These are phyloP conservation scores for Neonectria hederae DNA, from an alignment of 2,329 filamentous ascomycete genomes.

Conservation along the genomic window DNA sequence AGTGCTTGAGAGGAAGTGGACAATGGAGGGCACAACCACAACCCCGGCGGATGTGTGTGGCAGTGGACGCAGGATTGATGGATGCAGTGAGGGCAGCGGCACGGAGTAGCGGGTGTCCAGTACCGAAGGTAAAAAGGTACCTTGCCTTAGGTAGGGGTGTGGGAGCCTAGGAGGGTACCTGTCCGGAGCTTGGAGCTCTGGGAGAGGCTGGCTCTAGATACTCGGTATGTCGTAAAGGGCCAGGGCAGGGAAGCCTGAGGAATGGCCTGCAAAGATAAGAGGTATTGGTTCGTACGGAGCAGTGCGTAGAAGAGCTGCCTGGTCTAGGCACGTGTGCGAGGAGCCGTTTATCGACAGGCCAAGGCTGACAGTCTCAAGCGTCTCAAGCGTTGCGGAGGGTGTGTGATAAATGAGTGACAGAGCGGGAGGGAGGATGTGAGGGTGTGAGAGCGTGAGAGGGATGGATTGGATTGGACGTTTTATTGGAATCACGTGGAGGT, in stretches of 20 bases:
- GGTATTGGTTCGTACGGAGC: neutral
- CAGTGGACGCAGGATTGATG: neutral
- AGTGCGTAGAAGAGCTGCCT: neutral
- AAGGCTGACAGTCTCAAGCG: neutral
- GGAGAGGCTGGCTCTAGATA: neutral
- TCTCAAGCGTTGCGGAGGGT: neutral
- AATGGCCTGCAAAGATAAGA: conserved; percentile 1
- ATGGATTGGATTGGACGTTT: neutral
- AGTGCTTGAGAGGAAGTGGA: neutral
- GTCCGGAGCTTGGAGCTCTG: neutral
- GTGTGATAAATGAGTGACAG: neutral
- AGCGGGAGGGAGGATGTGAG: neutral
- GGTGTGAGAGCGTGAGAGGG: neutral
- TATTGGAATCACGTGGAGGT: conserved; percentile 2
- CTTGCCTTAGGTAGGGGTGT: conserved; percentile 1
- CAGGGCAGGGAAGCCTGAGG: conserved; percentile 1
- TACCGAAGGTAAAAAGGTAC: neutral
- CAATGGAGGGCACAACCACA: neutral
- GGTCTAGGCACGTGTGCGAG: neutral
- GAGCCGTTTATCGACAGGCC: neutral
- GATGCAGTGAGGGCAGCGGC: neutral
- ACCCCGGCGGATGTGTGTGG: neutral
- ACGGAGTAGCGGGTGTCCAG: neutral
- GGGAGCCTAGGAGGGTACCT: neutral
- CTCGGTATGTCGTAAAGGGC: neutral